Evolutionary conservation across 129 eudicot species (phyloP).

Genomic region (Scalesia atractyloides): DNA sequence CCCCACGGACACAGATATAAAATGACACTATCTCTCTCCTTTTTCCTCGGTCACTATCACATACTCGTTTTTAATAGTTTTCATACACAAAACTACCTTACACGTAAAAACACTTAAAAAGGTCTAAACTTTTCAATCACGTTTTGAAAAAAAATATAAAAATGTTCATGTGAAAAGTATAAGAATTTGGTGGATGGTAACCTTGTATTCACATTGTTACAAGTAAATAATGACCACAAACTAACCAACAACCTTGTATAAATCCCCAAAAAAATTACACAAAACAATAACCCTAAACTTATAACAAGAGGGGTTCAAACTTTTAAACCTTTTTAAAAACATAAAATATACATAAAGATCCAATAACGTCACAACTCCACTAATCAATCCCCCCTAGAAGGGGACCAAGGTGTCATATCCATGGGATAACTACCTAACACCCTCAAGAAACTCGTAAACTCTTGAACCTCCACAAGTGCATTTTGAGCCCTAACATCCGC

Average conservation of each 20-base stretch:
- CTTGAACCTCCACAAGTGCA: conserved; percentile 90
- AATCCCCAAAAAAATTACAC: neutral
- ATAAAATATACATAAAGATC: conserved; percentile 19
- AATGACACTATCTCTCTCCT: no score
- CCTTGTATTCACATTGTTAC: conserved; percentile 36
- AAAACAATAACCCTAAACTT: conserved; percentile 2
- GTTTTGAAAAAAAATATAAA: no score
- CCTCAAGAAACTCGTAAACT: conserved; percentile 86
- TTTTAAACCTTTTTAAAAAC: neutral
- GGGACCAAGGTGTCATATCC: conserved; percentile 85
- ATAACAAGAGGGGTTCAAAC: neutral
- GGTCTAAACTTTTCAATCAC: no score
- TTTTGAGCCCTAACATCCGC: conserved; percentile 94
- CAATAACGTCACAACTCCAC: conserved; percentile 13
- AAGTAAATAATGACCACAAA: conserved; percentile 25
- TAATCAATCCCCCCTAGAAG: conserved; percentile 31
- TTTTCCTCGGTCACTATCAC: no score
- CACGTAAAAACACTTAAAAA: no score
- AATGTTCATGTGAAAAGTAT: no score
- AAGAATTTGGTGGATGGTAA: neutral
- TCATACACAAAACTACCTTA: no score
- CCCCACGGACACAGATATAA: no score
- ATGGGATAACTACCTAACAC: conserved; percentile 96
- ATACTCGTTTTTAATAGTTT: no score
- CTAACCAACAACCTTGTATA: neutral